phyloP scores from a whole-genome alignment of 371 early-diverging fungal species.

The Coemansia sp. region DNA sequence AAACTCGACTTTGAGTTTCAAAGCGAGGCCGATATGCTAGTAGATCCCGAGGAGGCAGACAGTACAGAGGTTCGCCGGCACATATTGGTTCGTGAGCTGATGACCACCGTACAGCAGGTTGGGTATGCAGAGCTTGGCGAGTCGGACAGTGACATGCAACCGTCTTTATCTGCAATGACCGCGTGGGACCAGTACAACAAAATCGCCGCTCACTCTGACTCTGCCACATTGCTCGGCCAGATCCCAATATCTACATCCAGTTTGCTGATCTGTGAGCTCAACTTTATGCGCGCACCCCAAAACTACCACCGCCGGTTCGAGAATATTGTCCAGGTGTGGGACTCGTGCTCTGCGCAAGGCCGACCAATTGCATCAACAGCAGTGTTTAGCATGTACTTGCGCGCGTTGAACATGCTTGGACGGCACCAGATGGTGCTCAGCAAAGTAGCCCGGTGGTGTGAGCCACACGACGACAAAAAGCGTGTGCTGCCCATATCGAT shows the following conservation, averaged over 20 bases:
- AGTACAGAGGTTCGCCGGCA: constrained; percentile 1
- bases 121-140: background rate
- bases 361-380: constrained; percentile 13
- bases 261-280: constrained; percentile 33
- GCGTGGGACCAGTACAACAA: constrained; percentile 40
- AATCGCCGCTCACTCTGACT: constrained; percentile 13
- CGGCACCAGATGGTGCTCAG: constrained; percentile 16
- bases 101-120: constrained; percentile 14
- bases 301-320: constrained; percentile 19
- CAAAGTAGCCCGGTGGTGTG: constrained; percentile 1
- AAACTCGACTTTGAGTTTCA: background rate
- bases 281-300: constrained; percentile 16
- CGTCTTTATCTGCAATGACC: background rate
- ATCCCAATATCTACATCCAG: constrained; percentile 14
- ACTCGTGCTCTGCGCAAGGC: constrained; percentile 9
- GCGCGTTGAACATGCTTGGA: constrained; percentile 41
- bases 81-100: constrained; percentile 28
- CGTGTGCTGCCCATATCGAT: constrained; percentile 4
- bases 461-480: background rate
- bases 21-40: background rate
- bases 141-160: background rate
- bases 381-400: constrained; percentile 31
- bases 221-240: constrained; percentile 9
- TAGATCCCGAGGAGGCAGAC: background rate
- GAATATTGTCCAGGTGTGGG: constrained; percentile 22